Evolutionary conservation across 2,329 filamentous ascomycete genomes (phyloP).

Genomic region (Sporothrix curviconia): DNA sequence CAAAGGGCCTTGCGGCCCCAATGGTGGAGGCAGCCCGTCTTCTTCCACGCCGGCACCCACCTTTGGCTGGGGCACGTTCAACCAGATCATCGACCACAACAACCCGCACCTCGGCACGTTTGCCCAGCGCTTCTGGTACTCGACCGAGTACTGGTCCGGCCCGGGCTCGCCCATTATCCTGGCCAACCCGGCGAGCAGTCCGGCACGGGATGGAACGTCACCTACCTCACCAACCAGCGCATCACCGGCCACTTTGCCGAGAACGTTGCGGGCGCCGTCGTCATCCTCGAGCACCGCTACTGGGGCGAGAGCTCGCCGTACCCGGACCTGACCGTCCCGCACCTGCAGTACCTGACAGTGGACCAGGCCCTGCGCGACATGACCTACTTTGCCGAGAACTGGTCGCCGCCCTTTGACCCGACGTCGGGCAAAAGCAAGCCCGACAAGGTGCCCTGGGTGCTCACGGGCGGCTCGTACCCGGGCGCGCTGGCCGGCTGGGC

Average conservation of each 20-base stretch:
- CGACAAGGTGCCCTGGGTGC: conserved; percentile 46
- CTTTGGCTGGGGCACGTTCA: conserved; percentile 26
- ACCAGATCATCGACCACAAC: conserved; percentile 37
- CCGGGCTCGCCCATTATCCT: conserved; percentile 35
- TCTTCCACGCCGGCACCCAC: not conserved
- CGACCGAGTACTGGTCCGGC: conserved; percentile 33
- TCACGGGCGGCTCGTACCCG: conserved; percentile 48
- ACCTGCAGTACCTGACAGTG: conserved; percentile 35
- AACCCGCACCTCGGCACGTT: conserved; percentile 37
- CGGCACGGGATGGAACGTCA: conserved; percentile 15
- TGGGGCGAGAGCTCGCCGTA: conserved; percentile 36
- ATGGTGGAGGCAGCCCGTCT: not conserved
- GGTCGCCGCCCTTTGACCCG: conserved; percentile 48
- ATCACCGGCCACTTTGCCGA: conserved; percentile 39
- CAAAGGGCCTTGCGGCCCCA: not conserved
- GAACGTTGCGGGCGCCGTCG: conserved; percentile 32
- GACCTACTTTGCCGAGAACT: conserved; percentile 37
- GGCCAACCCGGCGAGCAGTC: conserved; percentile 31
- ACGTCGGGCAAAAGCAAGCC: conserved; percentile 35
- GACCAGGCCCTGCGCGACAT: conserved; percentile 36
- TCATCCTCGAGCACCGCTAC: conserved; percentile 39
- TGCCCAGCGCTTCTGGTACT: conserved; percentile 37
- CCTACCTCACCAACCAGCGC: conserved; percentile 43
- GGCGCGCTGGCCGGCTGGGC: conserved; percentile 42
- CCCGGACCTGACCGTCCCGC: conserved; percentile 28